phyloP scores from a whole-genome alignment of 768 basidiomycete genomes.

The Psilocybe subaeruginosa region DNA sequence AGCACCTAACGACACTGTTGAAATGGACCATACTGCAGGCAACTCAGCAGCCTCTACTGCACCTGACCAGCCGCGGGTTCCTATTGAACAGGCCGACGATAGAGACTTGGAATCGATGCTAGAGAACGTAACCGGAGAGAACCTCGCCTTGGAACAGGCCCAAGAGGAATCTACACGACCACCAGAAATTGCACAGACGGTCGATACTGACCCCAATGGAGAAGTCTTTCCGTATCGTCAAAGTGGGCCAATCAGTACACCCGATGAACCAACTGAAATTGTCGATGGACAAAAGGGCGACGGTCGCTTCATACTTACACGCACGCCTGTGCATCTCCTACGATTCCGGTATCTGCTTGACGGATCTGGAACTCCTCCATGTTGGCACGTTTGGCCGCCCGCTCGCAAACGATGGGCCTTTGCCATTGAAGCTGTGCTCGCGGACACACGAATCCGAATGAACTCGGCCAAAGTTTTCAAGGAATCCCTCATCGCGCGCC shows the following conservation, averaged over 20 bases:
- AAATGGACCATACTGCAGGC: too few relatives aligned
- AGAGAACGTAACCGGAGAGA: too few relatives aligned
- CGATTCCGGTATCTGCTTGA: constrained; percentile 14
- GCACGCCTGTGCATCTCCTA: constrained; percentile 5
- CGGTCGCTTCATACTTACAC: constrained; percentile 10
- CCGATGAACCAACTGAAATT: neutral
- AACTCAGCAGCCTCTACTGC: too few relatives aligned
- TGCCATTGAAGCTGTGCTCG: constrained; percentile 11
- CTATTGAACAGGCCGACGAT: too few relatives aligned
- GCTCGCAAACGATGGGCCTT: constrained; percentile 17
- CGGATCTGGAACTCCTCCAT: constrained; percentile 6
- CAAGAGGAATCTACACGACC: too few relatives aligned
- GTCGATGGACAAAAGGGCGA: neutral
- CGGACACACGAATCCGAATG: constrained; percentile 5
- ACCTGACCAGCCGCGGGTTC: too few relatives aligned
- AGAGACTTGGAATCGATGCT: too few relatives aligned
- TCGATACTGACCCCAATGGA: too few relatives aligned
- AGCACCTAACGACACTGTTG: too few relatives aligned
- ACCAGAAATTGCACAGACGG: too few relatives aligned
- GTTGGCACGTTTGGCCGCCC: constrained; percentile 1
- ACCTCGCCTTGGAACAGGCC: too few relatives aligned
- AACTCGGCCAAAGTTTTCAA: constrained; percentile 1
- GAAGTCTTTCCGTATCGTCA: neutral
- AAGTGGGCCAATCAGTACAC: neutral
- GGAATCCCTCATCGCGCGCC: constrained; percentile 3